Percentiles rank a stretch among this genome's conserved stretches.
Evolutionary conservation across 1,284 basidiomycete genomes (phyloP).

Genomic region (Ustilago curta): DNA sequence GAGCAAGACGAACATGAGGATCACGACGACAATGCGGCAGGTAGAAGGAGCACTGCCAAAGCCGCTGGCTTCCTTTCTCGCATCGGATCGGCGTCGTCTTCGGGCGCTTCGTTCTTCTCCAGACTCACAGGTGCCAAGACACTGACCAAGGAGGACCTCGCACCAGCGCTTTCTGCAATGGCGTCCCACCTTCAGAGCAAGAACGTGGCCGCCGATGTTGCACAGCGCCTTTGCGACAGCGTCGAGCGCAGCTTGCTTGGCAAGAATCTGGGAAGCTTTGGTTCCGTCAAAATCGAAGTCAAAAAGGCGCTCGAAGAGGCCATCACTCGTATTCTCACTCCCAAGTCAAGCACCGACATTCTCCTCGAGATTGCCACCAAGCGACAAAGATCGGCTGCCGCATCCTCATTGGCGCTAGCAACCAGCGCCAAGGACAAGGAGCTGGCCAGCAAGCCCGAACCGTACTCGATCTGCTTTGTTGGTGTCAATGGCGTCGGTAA

Average conservation of each 20-base stretch:
- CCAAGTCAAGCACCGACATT: conserved; percentile 95
- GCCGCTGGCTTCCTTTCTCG: conserved; percentile 74
- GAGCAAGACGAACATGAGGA: conserved; percentile 73
- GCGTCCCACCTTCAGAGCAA: conserved; percentile 98
- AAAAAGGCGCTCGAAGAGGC: conserved; percentile 84
- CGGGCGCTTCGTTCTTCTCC: conserved; percentile 55
- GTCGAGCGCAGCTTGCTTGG: conserved; percentile 90
- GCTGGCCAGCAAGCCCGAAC: conserved; percentile 74
- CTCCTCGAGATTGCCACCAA: conserved; percentile 77
- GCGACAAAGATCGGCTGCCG: conserved; percentile 55
- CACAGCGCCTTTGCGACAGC: conserved; percentile 91
- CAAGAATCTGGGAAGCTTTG: conserved; percentile 72
- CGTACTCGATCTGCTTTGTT: conserved; percentile 95
- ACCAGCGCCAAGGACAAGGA: conserved; percentile 68
- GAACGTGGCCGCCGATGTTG: conserved; percentile 95
- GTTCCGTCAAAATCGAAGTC: conserved; percentile 82
- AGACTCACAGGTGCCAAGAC: conserved; percentile 80
- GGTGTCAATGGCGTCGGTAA: conserved; percentile 99
- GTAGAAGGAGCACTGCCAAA: conserved; percentile 14
- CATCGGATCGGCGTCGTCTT: conserved; percentile 67
- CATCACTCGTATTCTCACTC: conserved; percentile 92
- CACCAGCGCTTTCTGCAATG: conserved; percentile 91
- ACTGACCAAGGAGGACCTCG: conserved; percentile 83
- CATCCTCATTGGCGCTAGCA: conserved; percentile 67
- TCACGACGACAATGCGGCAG: conserved; percentile 19